Evolutionary conservation across 495 filamentous ascomycete genomes (phyloP).

Genomic region (Podospora anserina): DNA sequence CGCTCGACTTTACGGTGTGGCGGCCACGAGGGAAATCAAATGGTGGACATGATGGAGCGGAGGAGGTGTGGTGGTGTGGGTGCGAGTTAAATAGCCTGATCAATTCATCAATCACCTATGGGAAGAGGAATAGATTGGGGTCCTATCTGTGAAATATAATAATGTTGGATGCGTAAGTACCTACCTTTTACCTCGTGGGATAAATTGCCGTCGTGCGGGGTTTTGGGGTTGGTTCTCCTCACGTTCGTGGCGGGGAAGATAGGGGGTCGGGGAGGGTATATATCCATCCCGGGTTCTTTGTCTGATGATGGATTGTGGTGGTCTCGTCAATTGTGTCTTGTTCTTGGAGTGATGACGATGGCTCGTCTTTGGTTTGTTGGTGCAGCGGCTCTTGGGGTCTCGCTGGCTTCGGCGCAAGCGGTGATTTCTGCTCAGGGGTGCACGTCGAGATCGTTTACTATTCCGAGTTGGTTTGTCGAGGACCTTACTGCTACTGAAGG

Average conservation of each 20-base stretch:
- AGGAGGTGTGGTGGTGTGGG: not conserved
- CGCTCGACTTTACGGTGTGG: too few relatives aligned
- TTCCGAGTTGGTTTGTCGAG: slow-evolving; percentile 28
- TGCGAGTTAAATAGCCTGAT: not conserved
- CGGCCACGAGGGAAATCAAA: not conserved
- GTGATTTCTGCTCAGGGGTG: slow-evolving; percentile 12
- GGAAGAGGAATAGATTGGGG: not conserved
- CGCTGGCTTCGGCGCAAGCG: not conserved
- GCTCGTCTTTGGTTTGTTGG: not conserved
- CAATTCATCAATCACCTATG: not conserved
- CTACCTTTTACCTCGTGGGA: not conserved
- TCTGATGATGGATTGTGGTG: not conserved
- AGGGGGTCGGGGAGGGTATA: not conserved
- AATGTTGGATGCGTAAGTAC: not conserved
- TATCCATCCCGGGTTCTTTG: not conserved
- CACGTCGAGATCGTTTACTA: slow-evolving; percentile 24
- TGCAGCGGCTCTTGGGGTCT: not conserved
- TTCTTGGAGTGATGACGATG: not conserved
- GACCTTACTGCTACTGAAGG: slow-evolving; percentile 6
- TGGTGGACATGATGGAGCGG: not conserved
- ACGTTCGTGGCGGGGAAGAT: not conserved
- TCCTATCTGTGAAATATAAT: not conserved
- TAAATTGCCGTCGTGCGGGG: not conserved
- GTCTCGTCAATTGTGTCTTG: not conserved
- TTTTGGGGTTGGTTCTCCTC: not conserved